phyloP scores from a whole-genome alignment of 306 rosid genomes.

The Hippophae rhamnoides region DNA sequence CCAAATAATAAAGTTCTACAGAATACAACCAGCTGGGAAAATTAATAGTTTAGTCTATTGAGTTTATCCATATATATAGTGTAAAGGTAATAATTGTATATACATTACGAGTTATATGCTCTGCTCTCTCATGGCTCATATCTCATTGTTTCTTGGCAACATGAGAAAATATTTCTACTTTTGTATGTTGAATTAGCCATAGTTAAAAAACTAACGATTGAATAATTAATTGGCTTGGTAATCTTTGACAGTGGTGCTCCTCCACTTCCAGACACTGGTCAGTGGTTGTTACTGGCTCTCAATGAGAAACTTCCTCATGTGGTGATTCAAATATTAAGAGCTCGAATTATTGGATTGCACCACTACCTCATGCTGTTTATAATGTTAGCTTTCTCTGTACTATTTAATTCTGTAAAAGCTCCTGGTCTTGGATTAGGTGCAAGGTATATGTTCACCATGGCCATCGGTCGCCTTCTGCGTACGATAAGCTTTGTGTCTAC shows the following conservation, averaged over 20 bases:
- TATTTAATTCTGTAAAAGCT: conserved; percentile 76
- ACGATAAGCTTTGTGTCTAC: conserved; percentile 74
- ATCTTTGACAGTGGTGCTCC: conserved; percentile 43
- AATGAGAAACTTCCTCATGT: conserved; percentile 76
- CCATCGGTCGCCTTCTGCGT: conserved; percentile 78
- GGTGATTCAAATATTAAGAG: conserved; percentile 65
- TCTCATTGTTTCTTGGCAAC: not conserved
- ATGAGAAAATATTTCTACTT: not conserved
- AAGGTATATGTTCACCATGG: conserved; percentile 97
- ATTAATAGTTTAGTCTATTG: too few relatives aligned
- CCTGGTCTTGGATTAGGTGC: conserved; percentile 97
- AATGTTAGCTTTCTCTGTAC: conserved; percentile 90
- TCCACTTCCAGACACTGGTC: conserved; percentile 95
- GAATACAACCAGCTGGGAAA: too few relatives aligned
- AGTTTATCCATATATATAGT: too few relatives aligned
- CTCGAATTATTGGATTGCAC: conserved; percentile 71
- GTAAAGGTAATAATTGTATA: not conserved
- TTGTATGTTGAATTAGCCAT: conserved; percentile 12
- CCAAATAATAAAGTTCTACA: too few relatives aligned
- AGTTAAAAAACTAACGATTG: not conserved
- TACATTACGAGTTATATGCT: not conserved
- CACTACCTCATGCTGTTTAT: conserved; percentile 91
- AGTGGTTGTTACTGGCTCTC: conserved; percentile 78
- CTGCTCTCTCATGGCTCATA: conserved; percentile 3
- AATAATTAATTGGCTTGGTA: conserved; percentile 15